These are phyloP conservation scores for Synchytrium microbalum DNA, from an alignment of 371 early-diverging fungal genomes.

Conservation along the genomic window DNA sequence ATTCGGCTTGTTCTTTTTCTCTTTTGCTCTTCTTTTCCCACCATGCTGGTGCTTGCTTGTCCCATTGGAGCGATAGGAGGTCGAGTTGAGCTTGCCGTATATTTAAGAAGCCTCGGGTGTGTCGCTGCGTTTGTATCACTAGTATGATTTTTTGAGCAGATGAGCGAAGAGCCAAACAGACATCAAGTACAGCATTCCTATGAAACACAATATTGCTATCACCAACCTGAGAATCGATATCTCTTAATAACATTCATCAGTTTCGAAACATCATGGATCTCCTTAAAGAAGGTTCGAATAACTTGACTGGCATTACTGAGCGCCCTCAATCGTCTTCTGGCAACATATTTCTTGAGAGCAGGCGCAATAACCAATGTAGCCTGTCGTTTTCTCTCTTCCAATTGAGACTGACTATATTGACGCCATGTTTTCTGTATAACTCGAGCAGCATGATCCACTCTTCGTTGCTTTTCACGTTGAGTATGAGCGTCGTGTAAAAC, in stretches of 20 bases:
- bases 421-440: constrained; percentile 29
- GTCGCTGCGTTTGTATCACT: constrained; percentile 38
- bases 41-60: constrained; percentile 33
- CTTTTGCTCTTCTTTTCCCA: no score
- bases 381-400: constrained; percentile 13
- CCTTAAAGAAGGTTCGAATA: constrained; percentile 45
- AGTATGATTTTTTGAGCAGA: no score
- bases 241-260: constrained; percentile 44
- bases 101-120: constrained; percentile 15
- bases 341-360: constrained; percentile 29
- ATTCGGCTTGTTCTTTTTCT: no score
- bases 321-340: constrained; percentile 17
- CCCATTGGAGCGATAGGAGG: constrained; percentile 33
- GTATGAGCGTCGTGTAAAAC: no score
- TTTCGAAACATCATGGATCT: constrained; percentile 43
- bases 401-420: constrained; percentile 7
- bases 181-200: not conserved
- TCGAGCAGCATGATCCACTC: constrained; percentile 19
- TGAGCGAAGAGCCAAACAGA: not conserved
- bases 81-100: constrained; percentile 29
- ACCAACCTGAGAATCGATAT: constrained; percentile 41
- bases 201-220: not conserved
- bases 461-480: no score
- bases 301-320: constrained; percentile 28
- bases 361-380: no score